phyloP scores from a whole-genome alignment of 306 rosid genomes.

The Prunus kanzakura region DNA sequence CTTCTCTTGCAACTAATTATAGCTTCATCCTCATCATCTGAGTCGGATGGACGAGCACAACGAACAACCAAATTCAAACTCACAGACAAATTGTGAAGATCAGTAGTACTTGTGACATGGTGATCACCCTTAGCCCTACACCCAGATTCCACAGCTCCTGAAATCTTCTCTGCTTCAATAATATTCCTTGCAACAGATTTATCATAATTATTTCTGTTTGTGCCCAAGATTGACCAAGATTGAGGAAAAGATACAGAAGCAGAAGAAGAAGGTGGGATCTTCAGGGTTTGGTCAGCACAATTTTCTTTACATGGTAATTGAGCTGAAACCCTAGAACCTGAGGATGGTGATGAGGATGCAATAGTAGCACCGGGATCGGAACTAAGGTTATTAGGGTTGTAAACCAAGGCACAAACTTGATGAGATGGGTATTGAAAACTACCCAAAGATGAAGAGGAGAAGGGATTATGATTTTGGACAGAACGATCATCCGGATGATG shows the following conservation, averaged over 20 bases:
- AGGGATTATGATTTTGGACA: conserved; percentile 21
- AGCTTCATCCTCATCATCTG: conserved; percentile 20
- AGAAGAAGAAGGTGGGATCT: conserved; percentile 20
- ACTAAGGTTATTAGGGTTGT: conserved; percentile 54
- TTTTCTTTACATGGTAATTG: conserved; percentile 20
- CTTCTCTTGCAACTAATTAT: conserved; percentile 52
- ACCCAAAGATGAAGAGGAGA: conserved; percentile 29
- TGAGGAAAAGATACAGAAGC: conserved; percentile 30
- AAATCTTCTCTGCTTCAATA: conserved; percentile 27
- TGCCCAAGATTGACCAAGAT: conserved; percentile 38
- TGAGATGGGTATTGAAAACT: conserved; percentile 32
- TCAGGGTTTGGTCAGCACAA: conserved; percentile 15
- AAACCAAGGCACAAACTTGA: conserved; percentile 44
- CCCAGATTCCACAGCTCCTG: conserved; percentile 38
- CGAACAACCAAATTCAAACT: conserved; percentile 37
- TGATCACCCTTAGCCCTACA: conserved; percentile 23
- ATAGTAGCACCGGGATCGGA: conserved; percentile 23
- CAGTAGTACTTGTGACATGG: conserved; percentile 5
- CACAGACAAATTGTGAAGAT: conserved; percentile 31
- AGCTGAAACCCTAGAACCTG: conserved; percentile 39
- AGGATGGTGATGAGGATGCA: conserved; percentile 29
- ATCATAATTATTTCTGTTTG: conserved; percentile 23
- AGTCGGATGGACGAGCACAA: conserved; percentile 18
- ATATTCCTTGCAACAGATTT: conserved; percentile 10
- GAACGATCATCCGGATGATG: neutral